Percentiles rank a stretch among this genome's conserved stretches.
phyloP scores from a whole-genome alignment of 108 stramenopile genomes.

The Schizochytrium sp. region DNA sequence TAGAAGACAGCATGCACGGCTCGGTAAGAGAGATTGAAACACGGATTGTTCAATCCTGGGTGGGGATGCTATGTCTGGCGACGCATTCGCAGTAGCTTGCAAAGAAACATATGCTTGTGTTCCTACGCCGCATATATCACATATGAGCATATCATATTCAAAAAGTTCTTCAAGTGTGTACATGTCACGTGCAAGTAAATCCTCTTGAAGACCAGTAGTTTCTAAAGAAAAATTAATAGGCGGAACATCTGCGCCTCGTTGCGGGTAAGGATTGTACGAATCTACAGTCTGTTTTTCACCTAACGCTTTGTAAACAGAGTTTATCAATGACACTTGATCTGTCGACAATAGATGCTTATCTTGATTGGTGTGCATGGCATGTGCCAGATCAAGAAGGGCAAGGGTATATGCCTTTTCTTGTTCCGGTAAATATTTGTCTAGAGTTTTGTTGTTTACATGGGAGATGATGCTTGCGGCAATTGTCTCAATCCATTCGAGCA shows the following conservation, averaged over 20 bases:
- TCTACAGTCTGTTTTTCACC: not conserved
- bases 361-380: too few species aligned
- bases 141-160: not conserved
- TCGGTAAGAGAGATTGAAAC: not conserved
- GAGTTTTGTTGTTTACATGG: too few species aligned
- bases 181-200: not conserved
- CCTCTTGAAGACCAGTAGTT: not conserved
- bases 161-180: not conserved
- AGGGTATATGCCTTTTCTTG: too few species aligned
- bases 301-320: not conserved
- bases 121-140: not conserved
- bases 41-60: not conserved
- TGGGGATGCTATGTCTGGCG: not conserved
- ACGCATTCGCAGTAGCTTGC: not conserved
- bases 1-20: not conserved
- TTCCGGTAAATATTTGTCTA: too few species aligned
- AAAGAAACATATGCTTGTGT: not conserved
- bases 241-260: not conserved
- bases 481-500: not conserved
- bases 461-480: too few species aligned
- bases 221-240: not conserved
- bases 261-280: not conserved
- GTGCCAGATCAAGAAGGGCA: too few species aligned
- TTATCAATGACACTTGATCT: too few species aligned
- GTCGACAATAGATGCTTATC: too few species aligned